Conservation (phyloP, 495 filamentous ascomycete genomes). For the Penicillium canescens region DNA sequence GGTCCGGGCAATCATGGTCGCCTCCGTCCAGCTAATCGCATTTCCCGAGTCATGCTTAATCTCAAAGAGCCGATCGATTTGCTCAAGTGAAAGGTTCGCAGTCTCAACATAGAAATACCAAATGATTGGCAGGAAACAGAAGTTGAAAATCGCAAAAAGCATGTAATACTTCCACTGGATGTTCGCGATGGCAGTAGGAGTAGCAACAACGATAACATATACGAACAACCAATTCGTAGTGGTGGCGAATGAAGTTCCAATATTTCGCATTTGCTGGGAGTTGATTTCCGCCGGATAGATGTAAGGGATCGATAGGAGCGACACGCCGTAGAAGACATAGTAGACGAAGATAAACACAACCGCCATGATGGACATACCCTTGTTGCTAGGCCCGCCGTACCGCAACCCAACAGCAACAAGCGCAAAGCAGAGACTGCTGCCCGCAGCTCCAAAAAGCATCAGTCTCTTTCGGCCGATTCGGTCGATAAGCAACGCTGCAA, state of each 20-base stretch:
- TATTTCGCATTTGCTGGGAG: conserved; percentile 25
- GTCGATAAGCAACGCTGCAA: conserved; percentile 14
- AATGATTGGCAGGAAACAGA: conserved; percentile 27
- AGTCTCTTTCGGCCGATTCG: conserved; percentile 5
- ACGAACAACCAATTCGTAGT: conserved; percentile 24
- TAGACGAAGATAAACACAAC: conserved; percentile 32
- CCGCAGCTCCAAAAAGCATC: conserved; percentile 13
- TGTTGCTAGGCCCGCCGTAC: conserved; percentile 17
- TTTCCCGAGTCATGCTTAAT: conserved; percentile 9
- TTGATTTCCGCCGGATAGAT: conserved; percentile 38
- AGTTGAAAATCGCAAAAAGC: conserved; percentile 34
- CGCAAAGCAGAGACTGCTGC: conserved; percentile 16
- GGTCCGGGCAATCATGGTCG: conserved; percentile 3
- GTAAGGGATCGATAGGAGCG: conserved; percentile 25
- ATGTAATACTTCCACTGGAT: conserved; percentile 36
- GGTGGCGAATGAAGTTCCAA: conserved; percentile 22
- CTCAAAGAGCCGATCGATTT: conserved; percentile 33
- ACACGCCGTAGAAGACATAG: conserved; percentile 20
- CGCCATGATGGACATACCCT: conserved; percentile 10
- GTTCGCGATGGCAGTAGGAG: conserved; percentile 28
- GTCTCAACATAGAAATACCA: conserved; percentile 37
- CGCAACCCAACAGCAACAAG: conserved; percentile 16
- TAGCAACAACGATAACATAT: conserved; percentile 34
- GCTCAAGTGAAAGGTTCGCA: conserved; percentile 27
- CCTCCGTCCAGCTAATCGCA: conserved; percentile 7